Base-by-base conservation (phyloP, 257 asterid genomes). In the Solanum chiquidenum region DNA sequence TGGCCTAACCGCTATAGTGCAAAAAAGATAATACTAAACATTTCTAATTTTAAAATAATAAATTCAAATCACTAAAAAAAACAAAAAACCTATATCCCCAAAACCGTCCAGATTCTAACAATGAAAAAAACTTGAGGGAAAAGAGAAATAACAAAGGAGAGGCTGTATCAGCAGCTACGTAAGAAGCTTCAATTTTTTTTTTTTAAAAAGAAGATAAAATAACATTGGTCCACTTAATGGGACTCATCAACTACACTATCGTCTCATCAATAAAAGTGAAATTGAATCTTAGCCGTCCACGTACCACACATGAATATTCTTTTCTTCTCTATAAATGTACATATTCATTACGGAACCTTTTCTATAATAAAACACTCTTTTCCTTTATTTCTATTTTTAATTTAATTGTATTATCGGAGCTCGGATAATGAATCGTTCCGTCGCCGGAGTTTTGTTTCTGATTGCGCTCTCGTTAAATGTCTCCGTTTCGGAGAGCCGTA, bases 401-500 rank as follows among this genome's bases (percentile, higher is more conserved):
- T 6, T 76, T n/a, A 6, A 44, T 42, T 77, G 37, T 77, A 25
- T 18, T 18, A 55, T 55, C 64, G 64, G 64, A 42, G 21, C 62
- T 33, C 64, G 38, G 20, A 35, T 83, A 79, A 93, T 92, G 98
- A 83, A 88, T 37, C 92, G 93, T 44, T 44, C 52, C 60, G 4
- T 44, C 16, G 85, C 85, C 64, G 66, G 40, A 76, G 91, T 92
- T 35, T 82, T 94, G 5, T 68, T 94, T 86, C 90, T 95, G 87
- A 88, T 94, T 21, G 88, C 88, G 8, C 88, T 94, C 90, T 89
- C 95, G 60, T 86, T 94, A 12, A 38, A 76, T 91, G 71, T 89
- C 76, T 72, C 93, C 89, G 93, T 90, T 27, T 91, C 93, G 5
- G 91, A 92, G 52, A 89, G 94, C 86, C 95, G 98, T 77, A 85